Base-by-base conservation (phyloP, 192 early-diverging fungal genomes). In the Podila epicladia region DNA sequence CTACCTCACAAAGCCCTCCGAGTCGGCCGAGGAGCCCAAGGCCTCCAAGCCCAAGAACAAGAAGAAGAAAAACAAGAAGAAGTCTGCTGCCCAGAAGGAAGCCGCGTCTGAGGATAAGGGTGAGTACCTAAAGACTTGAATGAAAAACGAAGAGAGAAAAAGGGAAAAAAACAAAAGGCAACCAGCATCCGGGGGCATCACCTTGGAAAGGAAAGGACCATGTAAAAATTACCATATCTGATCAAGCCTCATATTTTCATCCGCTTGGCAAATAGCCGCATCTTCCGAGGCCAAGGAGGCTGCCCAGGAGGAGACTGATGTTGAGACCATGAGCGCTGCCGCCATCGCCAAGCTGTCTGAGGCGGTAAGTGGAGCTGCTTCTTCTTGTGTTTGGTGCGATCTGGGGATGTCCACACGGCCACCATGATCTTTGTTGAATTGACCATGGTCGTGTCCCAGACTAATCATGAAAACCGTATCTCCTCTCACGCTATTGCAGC, bases 1-100 rank as follows among this genome's bases (percentile, higher is more conserved):
- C 82, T 93, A 90, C 80, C 84, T 91, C 58, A 85, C 87, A 24
- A 82, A 84, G 60, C 49, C 82, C 48, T 60, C 74, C 50, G 62
- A 55, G 58, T 58, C 76, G 64, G 45, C 62, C 55, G 83, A 87
- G 71, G 84, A 82, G 65, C 64, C 72, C 57, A 79, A 84, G 58
- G 74, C 82, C 61, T 70, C 69, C 53, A 73, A 86, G 73, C 60
- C 67, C 60, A 84, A 82, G 82, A 74, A 59, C 69, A 78, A 83
- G 71, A 85, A 82, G 71, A 83, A 76, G 68, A 68, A 82, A 48
- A 83, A 67, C 58, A 69, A 72, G 79, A 67, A 83, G 63, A 80
- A 80, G 66, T 51, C 77, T 11, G 41, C 75, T 49, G 68, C 63
- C 38, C 74, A 65, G 62, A 68, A 69, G 58, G 82, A 71, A 3